phyloP scores from a whole-genome alignment of 2,329 filamentous ascomycete species.

The Aspergillus hiratsukae region DNA sequence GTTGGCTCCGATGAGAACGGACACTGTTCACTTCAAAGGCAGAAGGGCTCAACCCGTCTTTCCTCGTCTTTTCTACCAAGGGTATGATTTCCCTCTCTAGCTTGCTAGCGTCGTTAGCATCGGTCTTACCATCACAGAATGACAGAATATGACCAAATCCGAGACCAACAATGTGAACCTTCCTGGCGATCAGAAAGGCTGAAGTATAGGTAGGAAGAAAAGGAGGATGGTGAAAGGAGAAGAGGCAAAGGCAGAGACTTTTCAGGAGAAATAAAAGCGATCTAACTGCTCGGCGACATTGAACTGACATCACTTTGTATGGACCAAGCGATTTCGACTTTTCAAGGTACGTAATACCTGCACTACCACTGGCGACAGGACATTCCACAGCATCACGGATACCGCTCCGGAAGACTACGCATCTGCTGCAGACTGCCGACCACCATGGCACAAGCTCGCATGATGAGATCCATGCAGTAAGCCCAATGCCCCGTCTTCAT shows the following conservation, averaged over 20 bases:
- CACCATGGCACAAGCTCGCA: background rate
- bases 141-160: background rate
- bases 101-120: background rate
- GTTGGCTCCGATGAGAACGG: background rate
- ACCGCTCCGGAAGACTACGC: background rate
- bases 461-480: background rate
- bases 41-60: background rate
- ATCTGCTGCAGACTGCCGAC: background rate
- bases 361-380: slow-evolving; percentile 7
- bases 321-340: background rate
- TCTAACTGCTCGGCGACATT: slow-evolving; percentile 2
- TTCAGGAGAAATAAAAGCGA: background rate
- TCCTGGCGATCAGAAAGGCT: background rate
- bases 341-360: slow-evolving; percentile 11
- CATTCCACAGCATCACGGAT: slow-evolving; percentile 13
- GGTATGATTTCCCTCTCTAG: background rate
- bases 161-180: background rate
- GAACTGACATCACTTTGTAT: slow-evolving; percentile 15
- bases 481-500: background rate
- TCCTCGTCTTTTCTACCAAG: background rate
- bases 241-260: slow-evolving; percentile 4
- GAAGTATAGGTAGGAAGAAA: slow-evolving; percentile 10
- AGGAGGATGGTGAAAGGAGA: background rate
- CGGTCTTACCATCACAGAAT: background rate
- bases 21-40: background rate